Percentiles rank a stretch among this genome's conserved stretches.
Conservation (phyloP, 768 basidiomycete species). For the Dacryopinax spathularia region DNA sequence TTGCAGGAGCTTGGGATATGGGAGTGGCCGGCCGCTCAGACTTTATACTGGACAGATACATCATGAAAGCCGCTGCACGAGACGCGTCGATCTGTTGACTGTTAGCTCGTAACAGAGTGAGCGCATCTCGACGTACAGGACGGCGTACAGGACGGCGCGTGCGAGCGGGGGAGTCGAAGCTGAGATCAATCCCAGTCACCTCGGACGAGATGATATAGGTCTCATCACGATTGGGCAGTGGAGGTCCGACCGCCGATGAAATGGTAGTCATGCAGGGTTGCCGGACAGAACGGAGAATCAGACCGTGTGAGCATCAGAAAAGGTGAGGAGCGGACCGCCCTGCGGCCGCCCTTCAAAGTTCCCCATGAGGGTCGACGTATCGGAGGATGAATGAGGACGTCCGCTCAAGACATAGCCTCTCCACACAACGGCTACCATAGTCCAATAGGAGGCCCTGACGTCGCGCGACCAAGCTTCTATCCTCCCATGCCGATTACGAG, state of each 20-base stretch:
- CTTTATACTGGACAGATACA: conserved; percentile 4
- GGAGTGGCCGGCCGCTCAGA: conserved; percentile 4
- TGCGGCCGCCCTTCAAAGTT: not conserved
- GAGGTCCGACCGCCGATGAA: conserved; percentile 1
- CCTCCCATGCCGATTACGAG: not conserved
- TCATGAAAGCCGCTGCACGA: not conserved
- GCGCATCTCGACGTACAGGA: not conserved
- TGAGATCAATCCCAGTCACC: not conserved
- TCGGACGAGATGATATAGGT: conserved; percentile 2
- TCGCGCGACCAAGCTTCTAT: conserved; percentile 2
- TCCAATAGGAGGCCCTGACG: not conserved
- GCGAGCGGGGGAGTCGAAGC: not conserved
- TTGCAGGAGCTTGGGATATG: not conserved
- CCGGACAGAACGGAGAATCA: not conserved
- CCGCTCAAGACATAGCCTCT: not conserved
- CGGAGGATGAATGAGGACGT: not conserved
- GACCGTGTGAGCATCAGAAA: not conserved
- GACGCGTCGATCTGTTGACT: not conserved
- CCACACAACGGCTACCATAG: not conserved
- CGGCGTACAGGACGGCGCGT: not conserved
- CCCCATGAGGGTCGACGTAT: not conserved
- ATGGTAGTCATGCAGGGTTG: not conserved
- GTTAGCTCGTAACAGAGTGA: not conserved
- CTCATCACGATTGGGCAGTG: conserved; percentile 2
- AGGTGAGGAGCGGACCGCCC: not conserved